A percentile compares a stretch with the other conserved stretches of the same genome.
Evolutionary conservation across 2,329 filamentous ascomycete genomes (phyloP).

Genomic region (Lasiodiplodia citricola): DNA sequence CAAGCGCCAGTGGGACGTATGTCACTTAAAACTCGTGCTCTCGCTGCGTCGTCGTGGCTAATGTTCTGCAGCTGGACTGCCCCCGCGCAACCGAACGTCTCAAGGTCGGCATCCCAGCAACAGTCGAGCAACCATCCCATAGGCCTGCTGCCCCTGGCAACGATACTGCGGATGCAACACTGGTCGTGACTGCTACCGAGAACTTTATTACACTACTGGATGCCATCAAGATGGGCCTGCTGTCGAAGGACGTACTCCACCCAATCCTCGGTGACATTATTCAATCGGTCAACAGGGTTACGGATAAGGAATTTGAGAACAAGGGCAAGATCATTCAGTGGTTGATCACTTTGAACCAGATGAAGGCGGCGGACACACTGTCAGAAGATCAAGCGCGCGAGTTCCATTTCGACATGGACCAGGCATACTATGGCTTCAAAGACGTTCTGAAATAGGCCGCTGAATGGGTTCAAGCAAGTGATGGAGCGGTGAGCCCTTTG

Average conservation of each 20-base stretch:
- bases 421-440: slow-evolving; percentile 94
- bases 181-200: slow-evolving; percentile 91
- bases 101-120: slow-evolving; percentile 89
- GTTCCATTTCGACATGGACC: slow-evolving; percentile 89
- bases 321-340: slow-evolving; percentile 98
- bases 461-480: not conserved
- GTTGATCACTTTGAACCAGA: slow-evolving; percentile 96
- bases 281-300: slow-evolving; percentile 96
- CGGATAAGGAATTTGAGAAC: slow-evolving; percentile 91
- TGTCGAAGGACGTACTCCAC: slow-evolving; percentile 96
- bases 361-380: slow-evolving; percentile 93
- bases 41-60: not conserved
- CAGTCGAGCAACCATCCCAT: slow-evolving; percentile 66
- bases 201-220: slow-evolving; percentile 99
- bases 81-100: slow-evolving; percentile 92
- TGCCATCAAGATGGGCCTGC: slow-evolving; percentile 86
- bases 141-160: slow-evolving; percentile 43
- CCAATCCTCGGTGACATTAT: slow-evolving; percentile 94
- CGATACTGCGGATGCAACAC: slow-evolving; percentile 58
- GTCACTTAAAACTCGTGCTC: not conserved
- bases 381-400: slow-evolving; percentile 86
- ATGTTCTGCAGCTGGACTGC: slow-evolving; percentile 76
- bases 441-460: slow-evolving; percentile 60
- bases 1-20: slow-evolving; percentile 82
- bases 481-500: not conserved